Evolutionary conservation across 306 rosid species (phyloP).

Genomic region (Datisca glomerata): DNA sequence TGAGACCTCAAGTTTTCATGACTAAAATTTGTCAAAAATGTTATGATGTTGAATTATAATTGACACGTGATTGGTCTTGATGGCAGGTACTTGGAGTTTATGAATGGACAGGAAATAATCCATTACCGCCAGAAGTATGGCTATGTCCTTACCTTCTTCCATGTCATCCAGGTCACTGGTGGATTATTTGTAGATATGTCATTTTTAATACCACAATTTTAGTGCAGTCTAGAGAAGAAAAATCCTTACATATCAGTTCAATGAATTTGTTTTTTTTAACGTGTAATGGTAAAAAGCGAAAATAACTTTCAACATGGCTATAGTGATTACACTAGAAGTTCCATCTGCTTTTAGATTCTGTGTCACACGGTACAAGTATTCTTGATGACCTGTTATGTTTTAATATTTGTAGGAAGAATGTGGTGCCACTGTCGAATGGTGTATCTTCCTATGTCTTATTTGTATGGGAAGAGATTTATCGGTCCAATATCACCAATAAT

Average conservation of each 20-base stretch:
- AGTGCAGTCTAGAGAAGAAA: neutral
- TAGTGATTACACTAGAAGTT: too few relatives aligned
- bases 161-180: conserved; percentile 17
- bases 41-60: neutral
- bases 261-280: too few relatives aligned
- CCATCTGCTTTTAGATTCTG: too few relatives aligned
- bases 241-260: neutral
- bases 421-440: conserved; percentile 31
- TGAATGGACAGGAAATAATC: conserved; percentile 32
- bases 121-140: conserved; percentile 31
- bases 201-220: neutral
- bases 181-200: neutral
- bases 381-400: neutral
- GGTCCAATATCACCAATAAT: conserved; percentile 69
- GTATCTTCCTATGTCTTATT: conserved; percentile 32
- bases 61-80: conserved; percentile 4
- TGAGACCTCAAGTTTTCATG: conserved; percentile 9
- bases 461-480: conserved; percentile 38
- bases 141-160: conserved; percentile 20
- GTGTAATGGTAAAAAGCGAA: too few relatives aligned
- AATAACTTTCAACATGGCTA: too few relatives aligned
- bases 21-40: too few relatives aligned
- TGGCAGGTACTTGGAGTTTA: conserved; percentile 21
- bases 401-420: conserved; percentile 21
- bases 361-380: too few relatives aligned